Conservation (phyloP, 2,329 filamentous ascomycete species). For the Trichoderma sp. region DNA sequence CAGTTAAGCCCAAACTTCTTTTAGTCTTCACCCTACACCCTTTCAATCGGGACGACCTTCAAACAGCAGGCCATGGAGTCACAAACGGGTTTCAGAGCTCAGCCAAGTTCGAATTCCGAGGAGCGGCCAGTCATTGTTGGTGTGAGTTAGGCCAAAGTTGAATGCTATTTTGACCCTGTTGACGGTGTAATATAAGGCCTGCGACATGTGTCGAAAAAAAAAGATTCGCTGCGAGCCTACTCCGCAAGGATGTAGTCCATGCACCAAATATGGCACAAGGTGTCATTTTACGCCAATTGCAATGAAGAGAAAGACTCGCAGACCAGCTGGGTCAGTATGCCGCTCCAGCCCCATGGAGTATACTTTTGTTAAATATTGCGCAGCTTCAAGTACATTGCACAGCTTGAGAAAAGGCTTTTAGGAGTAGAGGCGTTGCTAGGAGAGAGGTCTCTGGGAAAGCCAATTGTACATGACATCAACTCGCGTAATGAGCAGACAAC, state of each 20-base stretch:
- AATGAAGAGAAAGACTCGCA: conserved; percentile 12
- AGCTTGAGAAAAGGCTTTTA: conserved; percentile 1
- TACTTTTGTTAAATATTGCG: background rate
- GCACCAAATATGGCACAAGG: conserved; percentile 16
- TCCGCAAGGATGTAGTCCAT: background rate
- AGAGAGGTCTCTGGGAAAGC: background rate
- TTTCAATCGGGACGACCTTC: background rate
- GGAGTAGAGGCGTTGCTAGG: conserved; percentile 8
- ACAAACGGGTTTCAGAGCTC: background rate
- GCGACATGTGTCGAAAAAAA: conserved; percentile 14
- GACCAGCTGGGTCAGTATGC: conserved; percentile 17
- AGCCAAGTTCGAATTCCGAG: background rate
- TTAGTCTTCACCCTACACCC: background rate
- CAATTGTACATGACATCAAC: background rate
- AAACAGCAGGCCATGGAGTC: background rate
- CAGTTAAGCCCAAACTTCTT: background rate
- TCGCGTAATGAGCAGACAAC: background rate
- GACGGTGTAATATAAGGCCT: conserved; percentile 1
- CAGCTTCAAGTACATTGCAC: conserved; percentile 16
- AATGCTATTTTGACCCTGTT: background rate
- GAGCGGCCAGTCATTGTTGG: conserved; percentile 9
- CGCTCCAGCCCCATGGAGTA: background rate
- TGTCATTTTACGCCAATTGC: conserved; percentile 18
- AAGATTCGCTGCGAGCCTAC: conserved; percentile 14
- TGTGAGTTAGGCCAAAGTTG: background rate